Evolutionary conservation across 2,329 filamentous ascomycete genomes (phyloP), one percentile per base, ranked within the genome.

Genomic region (Fusarium neocosmosporiellum): DNA sequence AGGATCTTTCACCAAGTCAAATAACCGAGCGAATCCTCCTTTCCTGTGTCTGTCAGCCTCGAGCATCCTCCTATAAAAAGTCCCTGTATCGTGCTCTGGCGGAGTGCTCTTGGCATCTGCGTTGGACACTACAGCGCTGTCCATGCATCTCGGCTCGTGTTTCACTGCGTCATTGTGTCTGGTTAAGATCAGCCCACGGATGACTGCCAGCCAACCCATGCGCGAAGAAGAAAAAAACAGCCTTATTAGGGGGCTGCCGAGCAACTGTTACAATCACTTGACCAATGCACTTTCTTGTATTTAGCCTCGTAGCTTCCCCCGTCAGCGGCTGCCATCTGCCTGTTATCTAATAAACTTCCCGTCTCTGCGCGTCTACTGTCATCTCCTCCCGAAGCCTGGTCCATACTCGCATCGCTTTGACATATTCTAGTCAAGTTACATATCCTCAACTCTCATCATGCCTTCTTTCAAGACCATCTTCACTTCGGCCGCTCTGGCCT

Each of bases 391-490:
- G 36, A 37, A 39, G 22, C 22, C 20, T 22, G 39, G 34, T 31
- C 54, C 11, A 53, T 33, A 33, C 20, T 48, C 59, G 37, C 39
- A 46, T 36, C 33, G 5, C 22, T 54, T 31, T 46, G 46, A 14
- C 20, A 37, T 33, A 27, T 33, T 59, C 18, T 14, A 59, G 41
- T 3, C 11, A 46, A 54, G 8, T 5, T 20, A 27, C 18, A 20
- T 11, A 20, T n/a, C 46, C 24, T 24, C 46, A 7, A 31, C 27
- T 18, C 16, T 22, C 34, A 73, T 29, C 27, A 82, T 82, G 80
- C 74, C 73, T 70, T 78, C 75, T 22, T 46, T 83, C 69, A 79
- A 73, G 69, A 71, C 62, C 29, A 16, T 77, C 24, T 46, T 82
- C 41, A 66, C 73, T 22, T 74, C 73, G 14, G 71, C 74, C 16